Evolutionary conservation across 192 early-diverging fungal genomes (phyloP).

Genomic region (Podila verticillata): DNA sequence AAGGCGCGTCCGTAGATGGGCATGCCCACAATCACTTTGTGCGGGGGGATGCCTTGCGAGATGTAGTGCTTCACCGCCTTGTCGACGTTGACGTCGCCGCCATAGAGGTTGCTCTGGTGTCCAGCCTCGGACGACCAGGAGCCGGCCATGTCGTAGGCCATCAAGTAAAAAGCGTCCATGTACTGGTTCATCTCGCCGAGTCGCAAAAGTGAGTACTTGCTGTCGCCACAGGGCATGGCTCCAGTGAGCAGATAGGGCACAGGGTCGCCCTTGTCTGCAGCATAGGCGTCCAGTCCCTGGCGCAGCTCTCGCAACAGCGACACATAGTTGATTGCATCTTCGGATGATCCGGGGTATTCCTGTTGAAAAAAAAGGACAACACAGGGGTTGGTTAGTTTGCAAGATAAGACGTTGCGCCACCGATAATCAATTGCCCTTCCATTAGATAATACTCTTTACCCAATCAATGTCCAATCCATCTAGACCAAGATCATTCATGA

Average conservation of each 20-base stretch:
- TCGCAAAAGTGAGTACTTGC: conserved; percentile 68
- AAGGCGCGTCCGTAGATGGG: conserved; percentile 96
- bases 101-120: conserved; percentile 90
- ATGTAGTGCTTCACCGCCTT: conserved; percentile 81
- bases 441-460: conserved; percentile 6
- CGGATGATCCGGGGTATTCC: conserved; percentile 80
- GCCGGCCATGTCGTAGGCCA: conserved; percentile 89
- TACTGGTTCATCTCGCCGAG: conserved; percentile 70
- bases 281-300: conserved; percentile 67
- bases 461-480: conserved; percentile 66
- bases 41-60: conserved; percentile 75
- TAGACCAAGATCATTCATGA: conserved; percentile 58
- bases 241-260: conserved; percentile 70
- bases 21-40: conserved; percentile 90
- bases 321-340: conserved; percentile 86
- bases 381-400: background rate
- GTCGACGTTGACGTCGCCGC: conserved; percentile 67
- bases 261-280: conserved; percentile 35
- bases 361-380: conserved; percentile 51
- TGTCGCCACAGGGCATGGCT: conserved; percentile 72
- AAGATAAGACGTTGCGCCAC: background rate
- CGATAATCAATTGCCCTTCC: background rate
- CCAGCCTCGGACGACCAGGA: conserved; percentile 72
- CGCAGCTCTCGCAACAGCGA: conserved; percentile 79
- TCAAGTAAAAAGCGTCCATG: conserved; percentile 87